A percentile compares a stretch with the other conserved stretches of the same genome.
phyloP scores from a whole-genome alignment of 495 filamentous ascomycete species.

The Pyrenula massariospora region DNA sequence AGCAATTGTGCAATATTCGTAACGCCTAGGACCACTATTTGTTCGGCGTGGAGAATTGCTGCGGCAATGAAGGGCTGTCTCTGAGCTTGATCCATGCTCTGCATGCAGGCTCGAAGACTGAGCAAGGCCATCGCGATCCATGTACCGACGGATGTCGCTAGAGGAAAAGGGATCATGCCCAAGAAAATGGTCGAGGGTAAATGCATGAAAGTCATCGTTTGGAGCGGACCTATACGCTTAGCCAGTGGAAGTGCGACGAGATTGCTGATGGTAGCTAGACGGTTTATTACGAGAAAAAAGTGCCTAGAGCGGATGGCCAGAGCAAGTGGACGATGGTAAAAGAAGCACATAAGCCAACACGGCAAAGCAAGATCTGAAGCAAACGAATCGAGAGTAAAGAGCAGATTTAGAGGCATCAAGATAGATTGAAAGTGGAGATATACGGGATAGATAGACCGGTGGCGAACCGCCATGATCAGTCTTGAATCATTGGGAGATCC shows the following conservation, averaged over 20 bases:
- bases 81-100: too few species aligned
- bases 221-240: neutral
- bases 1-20: too few species aligned
- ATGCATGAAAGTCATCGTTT: neutral
- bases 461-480: neutral
- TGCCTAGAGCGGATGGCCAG: neutral
- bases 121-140: constrained; percentile 47
- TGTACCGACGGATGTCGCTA: constrained; percentile 20
- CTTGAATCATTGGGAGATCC: constrained; percentile 8
- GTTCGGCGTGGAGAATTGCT: too few species aligned
- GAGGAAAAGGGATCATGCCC: constrained; percentile 52
- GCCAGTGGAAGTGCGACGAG: neutral
- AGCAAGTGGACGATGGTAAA: neutral
- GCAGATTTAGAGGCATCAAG: constrained; percentile 60
- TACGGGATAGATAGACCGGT: constrained; percentile 27
- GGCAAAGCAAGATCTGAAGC: constrained; percentile 54
- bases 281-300: neutral
- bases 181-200: constrained; percentile 48
- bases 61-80: too few species aligned
- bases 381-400: constrained; percentile 68
- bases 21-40: too few species aligned
- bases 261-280: neutral
- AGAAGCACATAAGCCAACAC: neutral
- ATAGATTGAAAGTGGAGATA: constrained; percentile 38
- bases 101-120: constrained; percentile 54